A percentile compares a stretch with the other conserved stretches of the same genome.
Conservation (phyloP, 768 basidiomycete genomes). For the Gymnopilus dilepis region DNA sequence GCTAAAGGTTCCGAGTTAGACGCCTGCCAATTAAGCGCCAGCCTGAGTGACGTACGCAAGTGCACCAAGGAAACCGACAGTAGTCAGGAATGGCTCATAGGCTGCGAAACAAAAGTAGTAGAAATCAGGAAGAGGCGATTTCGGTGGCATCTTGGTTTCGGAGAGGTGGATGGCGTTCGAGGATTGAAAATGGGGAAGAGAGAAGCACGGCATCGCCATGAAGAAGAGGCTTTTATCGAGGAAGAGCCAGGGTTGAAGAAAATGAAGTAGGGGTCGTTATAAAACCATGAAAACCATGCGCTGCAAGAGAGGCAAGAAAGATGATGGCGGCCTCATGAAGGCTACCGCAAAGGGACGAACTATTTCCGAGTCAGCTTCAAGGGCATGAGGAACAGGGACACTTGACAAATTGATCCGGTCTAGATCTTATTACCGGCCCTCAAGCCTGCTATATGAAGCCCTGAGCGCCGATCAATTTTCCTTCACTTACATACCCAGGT, state of each 20-base stretch:
- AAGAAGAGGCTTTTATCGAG: constrained; percentile 3
- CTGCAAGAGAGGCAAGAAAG: constrained; percentile 1
- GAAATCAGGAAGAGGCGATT: constrained; percentile 71
- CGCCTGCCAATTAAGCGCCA: constrained; percentile 7
- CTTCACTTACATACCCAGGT: constrained; percentile 57
- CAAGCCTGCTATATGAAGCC: constrained; percentile 26
- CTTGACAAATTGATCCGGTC: constrained; percentile 1
- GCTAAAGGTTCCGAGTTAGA: constrained; percentile 33
- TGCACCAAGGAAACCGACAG: constrained; percentile 69
- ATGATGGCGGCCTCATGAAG: constrained; percentile 3
- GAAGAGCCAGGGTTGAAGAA: constrained; percentile 12
- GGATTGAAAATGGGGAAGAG: constrained; percentile 14
- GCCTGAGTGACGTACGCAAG: constrained; percentile 45
- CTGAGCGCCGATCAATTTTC: constrained; percentile 8
- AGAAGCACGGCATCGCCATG: constrained; percentile 3
- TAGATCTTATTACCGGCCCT: constrained; percentile 40
- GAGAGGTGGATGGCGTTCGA: constrained; percentile 13
- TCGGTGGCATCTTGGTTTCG: constrained; percentile 41
- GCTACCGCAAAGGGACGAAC: constrained; percentile 1
- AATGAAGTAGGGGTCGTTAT: neutral
- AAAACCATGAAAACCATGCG: constrained; percentile 5
- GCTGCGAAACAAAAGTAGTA: constrained; percentile 78
- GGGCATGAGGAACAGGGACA: constrained; percentile 7
- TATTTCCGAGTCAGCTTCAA: neutral
- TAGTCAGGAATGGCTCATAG: constrained; percentile 74